Evolutionary conservation across 805 yeast species (phyloP).

Genomic region (Helenozyma rhizophorensis): DNA sequence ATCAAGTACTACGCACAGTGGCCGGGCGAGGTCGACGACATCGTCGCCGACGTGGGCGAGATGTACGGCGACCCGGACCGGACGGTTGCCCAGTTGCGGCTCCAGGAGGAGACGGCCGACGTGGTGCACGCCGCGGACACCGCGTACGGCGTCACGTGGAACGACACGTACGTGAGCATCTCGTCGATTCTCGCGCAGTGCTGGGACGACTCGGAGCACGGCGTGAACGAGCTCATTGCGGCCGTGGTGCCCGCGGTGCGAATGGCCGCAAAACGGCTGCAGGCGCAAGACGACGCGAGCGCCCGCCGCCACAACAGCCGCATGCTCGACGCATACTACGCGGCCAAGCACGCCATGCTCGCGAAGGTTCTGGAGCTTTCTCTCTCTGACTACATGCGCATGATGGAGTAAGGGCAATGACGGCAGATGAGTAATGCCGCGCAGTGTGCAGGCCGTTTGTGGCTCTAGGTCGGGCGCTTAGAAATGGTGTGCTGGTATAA

Average conservation of each 20-base stretch:
- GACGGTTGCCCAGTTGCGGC: slow-evolving; percentile 1
- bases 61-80: not conserved
- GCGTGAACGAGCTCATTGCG: not conserved
- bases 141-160: slow-evolving; percentile 13
- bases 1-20: slow-evolving; percentile 11
- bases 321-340: not conserved
- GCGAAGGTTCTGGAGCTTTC: not conserved
- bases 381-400: slow-evolving; percentile 1
- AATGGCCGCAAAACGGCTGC: not conserved
- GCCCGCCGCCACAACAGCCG: not conserved
- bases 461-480: not conserved
- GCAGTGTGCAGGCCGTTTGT: not conserved
- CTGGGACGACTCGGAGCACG: slow-evolving; percentile 1
- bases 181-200: slow-evolving; percentile 11
- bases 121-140: slow-evolving; percentile 7
- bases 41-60: slow-evolving; percentile 2
- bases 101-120: slow-evolving; percentile 6
- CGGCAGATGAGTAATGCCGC: too few species aligned
- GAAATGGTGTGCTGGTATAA: not conserved
- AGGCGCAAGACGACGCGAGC: not conserved
- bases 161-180: slow-evolving; percentile 9
- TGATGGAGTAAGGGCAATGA: not conserved
- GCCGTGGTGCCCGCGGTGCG: not conserved
- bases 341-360: not conserved
- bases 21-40: slow-evolving; percentile 6